A percentile compares a stretch with the other conserved stretches of the same genome.
Evolutionary conservation across 1,284 basidiomycete species (phyloP).

Genomic region (Chondrostereum purpureum): DNA sequence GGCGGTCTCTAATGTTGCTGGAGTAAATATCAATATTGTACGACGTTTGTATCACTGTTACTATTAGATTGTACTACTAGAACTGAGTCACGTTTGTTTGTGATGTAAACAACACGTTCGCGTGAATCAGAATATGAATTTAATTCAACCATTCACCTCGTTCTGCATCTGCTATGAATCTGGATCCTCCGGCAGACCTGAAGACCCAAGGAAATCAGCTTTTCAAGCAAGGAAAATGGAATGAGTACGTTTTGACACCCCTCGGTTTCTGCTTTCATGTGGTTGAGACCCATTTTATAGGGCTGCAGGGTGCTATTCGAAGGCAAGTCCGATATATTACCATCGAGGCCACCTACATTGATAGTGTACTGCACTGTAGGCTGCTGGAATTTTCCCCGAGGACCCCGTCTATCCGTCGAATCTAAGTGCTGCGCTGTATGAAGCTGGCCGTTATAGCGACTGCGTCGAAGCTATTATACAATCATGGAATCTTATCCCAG

Average conservation of each 20-base stretch:
- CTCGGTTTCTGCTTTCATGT: neutral
- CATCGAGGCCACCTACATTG: no score
- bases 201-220: neutral
- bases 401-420: slow-evolving; percentile 13
- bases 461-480: slow-evolving; percentile 11
- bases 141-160: no score
- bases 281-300: neutral
- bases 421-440: slow-evolving; percentile 14
- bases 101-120: slow-evolving; percentile 10
- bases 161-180: neutral
- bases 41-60: slow-evolving; percentile 8
- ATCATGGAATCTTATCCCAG: neutral
- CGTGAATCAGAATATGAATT: slow-evolving; percentile 4
- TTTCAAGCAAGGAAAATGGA: neutral
- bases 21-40: slow-evolving; percentile 12
- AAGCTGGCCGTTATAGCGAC: slow-evolving; percentile 8
- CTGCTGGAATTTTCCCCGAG: neutral
- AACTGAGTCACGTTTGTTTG: neutral
- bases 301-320: neutral
- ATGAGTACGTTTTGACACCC: neutral
- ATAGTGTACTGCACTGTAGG: neutral
- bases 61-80: no score
- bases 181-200: neutral
- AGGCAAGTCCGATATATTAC: no score
- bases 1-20: slow-evolving; percentile 26